These are phyloP conservation scores for Tricholoma sp. DNA, from an alignment of 768 basidiomycete species.

Conservation along the genomic window DNA sequence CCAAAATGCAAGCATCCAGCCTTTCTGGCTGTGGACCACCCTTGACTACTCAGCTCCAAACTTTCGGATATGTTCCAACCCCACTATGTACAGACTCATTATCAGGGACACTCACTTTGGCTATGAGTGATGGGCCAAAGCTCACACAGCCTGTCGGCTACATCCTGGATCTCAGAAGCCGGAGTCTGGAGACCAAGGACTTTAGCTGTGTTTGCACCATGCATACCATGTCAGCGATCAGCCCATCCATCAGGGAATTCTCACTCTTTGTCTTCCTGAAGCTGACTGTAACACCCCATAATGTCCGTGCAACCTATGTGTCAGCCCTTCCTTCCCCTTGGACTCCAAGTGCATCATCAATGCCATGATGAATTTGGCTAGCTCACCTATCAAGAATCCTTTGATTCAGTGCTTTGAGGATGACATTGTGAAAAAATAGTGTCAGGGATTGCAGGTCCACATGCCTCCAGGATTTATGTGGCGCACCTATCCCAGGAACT, in stretches of 20 bases:
- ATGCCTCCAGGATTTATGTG: slow-evolving; percentile 45
- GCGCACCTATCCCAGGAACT: no score
- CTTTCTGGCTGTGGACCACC: slow-evolving; percentile 56
- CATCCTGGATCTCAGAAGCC: slow-evolving; percentile 53
- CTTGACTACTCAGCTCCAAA: slow-evolving; percentile 58
- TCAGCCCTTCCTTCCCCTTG: slow-evolving; percentile 58
- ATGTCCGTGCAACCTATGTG: slow-evolving; percentile 49
- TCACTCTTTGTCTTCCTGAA: slow-evolving; percentile 44
- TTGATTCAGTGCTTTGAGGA: slow-evolving; percentile 58
- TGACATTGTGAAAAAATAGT: slow-evolving; percentile 59
- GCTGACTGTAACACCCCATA: slow-evolving; percentile 40
- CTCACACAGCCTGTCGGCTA: slow-evolving; percentile 49
- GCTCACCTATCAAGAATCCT: slow-evolving; percentile 53
- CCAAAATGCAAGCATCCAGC: slow-evolving; percentile 58
- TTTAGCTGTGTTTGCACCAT: slow-evolving; percentile 52
- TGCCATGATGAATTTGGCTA: slow-evolving; percentile 52
- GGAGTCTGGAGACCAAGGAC: slow-evolving; percentile 47
- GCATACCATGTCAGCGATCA: slow-evolving; percentile 57
- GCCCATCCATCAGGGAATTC: slow-evolving; percentile 49
- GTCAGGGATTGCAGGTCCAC: slow-evolving; percentile 40
- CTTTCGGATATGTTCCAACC: slow-evolving; percentile 24
- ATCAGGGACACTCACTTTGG: slow-evolving; percentile 72
- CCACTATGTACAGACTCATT: slow-evolving; percentile 53
- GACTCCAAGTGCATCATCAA: slow-evolving; percentile 56
- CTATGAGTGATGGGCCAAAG: slow-evolving; percentile 48